Evolutionary conservation across 345 rosid species (phyloP).

Genomic region (Moricandia moricandioides): DNA sequence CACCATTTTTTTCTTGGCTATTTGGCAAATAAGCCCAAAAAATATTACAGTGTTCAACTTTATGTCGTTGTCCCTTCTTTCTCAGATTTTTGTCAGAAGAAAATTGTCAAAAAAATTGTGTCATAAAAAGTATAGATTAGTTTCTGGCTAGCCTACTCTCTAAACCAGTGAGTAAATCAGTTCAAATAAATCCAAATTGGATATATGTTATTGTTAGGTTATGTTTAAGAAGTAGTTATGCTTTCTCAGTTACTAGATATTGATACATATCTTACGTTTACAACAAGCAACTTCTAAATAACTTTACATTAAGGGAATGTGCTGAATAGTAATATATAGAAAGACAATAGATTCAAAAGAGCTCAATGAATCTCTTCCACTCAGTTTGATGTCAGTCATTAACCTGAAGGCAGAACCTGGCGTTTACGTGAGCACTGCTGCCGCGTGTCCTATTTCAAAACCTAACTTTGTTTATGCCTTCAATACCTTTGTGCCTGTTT

Average conservation of each 20-base stretch:
- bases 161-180: background rate
- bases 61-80: background rate
- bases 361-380: constrained; percentile 27
- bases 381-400: background rate
- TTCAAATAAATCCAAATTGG: background rate
- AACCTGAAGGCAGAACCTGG: constrained; percentile 8
- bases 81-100: background rate
- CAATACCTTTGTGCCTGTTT: background rate
- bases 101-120: too few species aligned
- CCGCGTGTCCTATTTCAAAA: constrained; percentile 23
- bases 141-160: background rate
- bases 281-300: background rate
- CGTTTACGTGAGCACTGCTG: constrained; percentile 11
- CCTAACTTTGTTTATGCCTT: constrained; percentile 9
- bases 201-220: background rate
- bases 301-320: background rate
- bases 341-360: constrained; percentile 1
- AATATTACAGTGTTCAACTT: background rate
- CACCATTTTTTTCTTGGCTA: too few species aligned
- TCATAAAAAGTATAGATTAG: background rate
- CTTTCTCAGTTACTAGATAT: background rate
- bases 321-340: constrained; percentile 10
- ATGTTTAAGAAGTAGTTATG: background rate
- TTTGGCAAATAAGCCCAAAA: too few species aligned
- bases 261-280: background rate